A percentile compares a stretch with the other conserved stretches of the same genome.
phyloP scores from a whole-genome alignment of 177 flowering plant species.

The Tripterygium wilfordii region DNA sequence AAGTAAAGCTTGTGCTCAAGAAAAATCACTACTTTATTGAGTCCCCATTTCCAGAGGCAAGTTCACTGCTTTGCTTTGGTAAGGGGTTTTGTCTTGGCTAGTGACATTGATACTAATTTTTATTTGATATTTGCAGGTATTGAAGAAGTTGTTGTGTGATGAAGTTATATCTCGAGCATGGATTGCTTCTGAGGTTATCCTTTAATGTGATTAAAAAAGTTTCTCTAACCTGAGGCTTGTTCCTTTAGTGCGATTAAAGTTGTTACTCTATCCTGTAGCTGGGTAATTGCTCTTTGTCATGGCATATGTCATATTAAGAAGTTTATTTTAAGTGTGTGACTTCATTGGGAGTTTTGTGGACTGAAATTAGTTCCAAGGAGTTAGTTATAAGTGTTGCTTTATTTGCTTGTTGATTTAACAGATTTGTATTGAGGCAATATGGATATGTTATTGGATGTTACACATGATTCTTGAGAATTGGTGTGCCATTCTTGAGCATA shows the following conservation, averaged over 20 bases:
- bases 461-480: too few species aligned
- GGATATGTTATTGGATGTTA: too few species aligned
- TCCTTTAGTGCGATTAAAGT: not conserved
- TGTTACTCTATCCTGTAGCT: too few species aligned
- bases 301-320: too few species aligned
- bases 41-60: slow-evolving; percentile 92
- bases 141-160: slow-evolving; percentile 69
- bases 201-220: not conserved
- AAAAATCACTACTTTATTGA: slow-evolving; percentile 89
- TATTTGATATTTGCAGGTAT: slow-evolving; percentile 43
- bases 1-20: slow-evolving; percentile 89
- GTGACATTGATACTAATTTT: not conserved
- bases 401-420: too few species aligned
- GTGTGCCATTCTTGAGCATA: too few species aligned
- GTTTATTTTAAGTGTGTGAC: too few species aligned
- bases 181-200: slow-evolving; percentile 57
- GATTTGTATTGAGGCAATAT: too few species aligned
- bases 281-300: too few species aligned
- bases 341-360: too few species aligned
- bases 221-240: not conserved
- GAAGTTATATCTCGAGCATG: slow-evolving; percentile 65
- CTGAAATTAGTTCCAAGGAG: too few species aligned
- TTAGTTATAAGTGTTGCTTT: too few species aligned
- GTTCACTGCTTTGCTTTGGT: slow-evolving; percentile 7
- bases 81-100: not conserved